Base-by-base conservation (phyloP, 2,329 filamentous ascomycete genomes). In the Shiraia sp. region DNA sequence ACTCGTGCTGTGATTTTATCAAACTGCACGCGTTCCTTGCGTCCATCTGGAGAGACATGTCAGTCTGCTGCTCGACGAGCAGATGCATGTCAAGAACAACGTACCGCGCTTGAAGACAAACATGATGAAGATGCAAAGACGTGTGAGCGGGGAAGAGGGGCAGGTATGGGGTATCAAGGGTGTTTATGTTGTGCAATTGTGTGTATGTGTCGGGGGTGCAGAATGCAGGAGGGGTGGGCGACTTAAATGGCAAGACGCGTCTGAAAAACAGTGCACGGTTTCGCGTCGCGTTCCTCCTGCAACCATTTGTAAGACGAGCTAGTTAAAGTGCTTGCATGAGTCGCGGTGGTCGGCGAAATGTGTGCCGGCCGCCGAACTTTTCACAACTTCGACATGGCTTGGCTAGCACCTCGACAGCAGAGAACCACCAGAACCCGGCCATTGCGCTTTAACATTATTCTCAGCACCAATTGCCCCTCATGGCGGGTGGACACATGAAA, bases 1-100 rank as follows among this genome's bases (percentile, higher is more conserved):
- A 99, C 93, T 74, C 93, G 90, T 64, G 93, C 93, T 66, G 93
- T 97, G 82, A 99, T 99, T 79, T 99, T 99, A 81, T 99, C 93
- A 79, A 99, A 99, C 74, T 99, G 93, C 55, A 99, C 93, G 74
- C 93, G 93, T 82, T 99, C 93, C 79, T 97, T 96, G 80, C 93
- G 93, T 76, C 92, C 92, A 82, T 99, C 93, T 97, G 61, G 26
- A 35, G 42, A 36, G 37, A 17, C 34, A 42, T 37, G 53, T 68
- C 51, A 68, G 63, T 46, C 51, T 36, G 43, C 35, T 35, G 44
- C 55, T 49, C 45, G 42, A 42, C 42, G 42, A 26, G 24, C 16
- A 25, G 10, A 40, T 40, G 33, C 14, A n/a, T n/a, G n/a, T n/a
- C n/a, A 27, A 13, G 15, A 30, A 36, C 26, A 51, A 67, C 68